Base-by-base conservation (phyloP, 352 stramenopile genomes). In the Phytophthora melonis region DNA sequence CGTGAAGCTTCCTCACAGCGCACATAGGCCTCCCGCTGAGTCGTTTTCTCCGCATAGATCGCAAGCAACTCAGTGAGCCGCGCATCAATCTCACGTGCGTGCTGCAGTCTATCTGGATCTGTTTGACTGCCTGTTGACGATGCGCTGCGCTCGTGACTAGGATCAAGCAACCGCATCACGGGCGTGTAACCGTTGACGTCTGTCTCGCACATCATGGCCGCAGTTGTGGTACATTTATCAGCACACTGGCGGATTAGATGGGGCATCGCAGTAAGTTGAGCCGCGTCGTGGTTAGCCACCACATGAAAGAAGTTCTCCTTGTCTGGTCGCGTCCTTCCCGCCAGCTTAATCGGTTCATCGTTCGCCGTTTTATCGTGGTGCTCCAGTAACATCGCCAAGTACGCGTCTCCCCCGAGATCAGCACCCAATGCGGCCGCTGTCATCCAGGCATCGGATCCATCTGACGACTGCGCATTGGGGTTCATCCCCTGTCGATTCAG, bases 251-350 rank as follows among this genome's bases (percentile, higher is more conserved):
- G 56, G 43, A 95, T 66, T 9, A 95, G 61, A 3, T 60, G 60
- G 1, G 79, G 73, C 77, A 63, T 9, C 63, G 36, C 49, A 58
- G 74, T 18, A 55, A 68, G 14, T 66, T 80, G 75, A 1, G 43
- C 2, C 10, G 73, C 86, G 1, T 50, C 52, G 11, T 78, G 71
- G 30, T 78, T 69, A 18, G 71, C 71, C 55, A 93, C 64, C 7
- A 85, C 75, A 45, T 95, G 88, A 53, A 95, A 92, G 52, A 93
- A 84, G 34, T 93, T 93, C 39, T 87, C 72, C 14, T 54, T 59
- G 3, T 63, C 16, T 18, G 66, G 16, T 14, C 56, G 66, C 55
- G 68, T 69, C 72, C 78, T 32, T 23, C 55, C 50, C 19, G 52
- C 57, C 11, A 91, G 60, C 10, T 78, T 67, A 19, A 92, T 43